These are phyloP conservation scores for Peronospora farinosa DNA, from an alignment of 352 stramenopile species.

Conservation along the genomic window DNA sequence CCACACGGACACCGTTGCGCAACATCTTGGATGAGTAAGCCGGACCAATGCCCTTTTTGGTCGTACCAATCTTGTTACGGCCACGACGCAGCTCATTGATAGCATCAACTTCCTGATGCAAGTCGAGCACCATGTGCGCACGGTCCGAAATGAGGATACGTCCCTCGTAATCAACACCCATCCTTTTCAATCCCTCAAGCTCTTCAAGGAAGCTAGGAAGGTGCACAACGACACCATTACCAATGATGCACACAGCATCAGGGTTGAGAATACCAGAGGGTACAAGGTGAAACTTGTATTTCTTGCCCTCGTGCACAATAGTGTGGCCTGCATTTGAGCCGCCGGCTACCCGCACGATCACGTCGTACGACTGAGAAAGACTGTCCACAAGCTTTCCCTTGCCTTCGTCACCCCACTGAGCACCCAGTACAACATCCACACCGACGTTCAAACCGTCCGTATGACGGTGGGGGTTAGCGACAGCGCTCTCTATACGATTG, in stretches of 20 bases:
- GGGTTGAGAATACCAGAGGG: constrained; percentile 97
- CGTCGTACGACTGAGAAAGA: constrained; percentile 91
- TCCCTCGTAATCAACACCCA: constrained; percentile 88
- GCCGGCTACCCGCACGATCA: constrained; percentile 94
- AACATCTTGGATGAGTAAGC: constrained; percentile 98
- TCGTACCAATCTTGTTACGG: constrained; percentile 98
- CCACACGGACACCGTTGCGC: constrained; percentile 95
- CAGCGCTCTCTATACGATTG: constrained; percentile 81
- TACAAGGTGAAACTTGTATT: constrained; percentile 99
- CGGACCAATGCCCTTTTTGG: constrained; percentile 98
- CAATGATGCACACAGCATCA: constrained; percentile 93
- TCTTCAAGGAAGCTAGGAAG: constrained; percentile 94
- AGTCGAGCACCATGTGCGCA: constrained; percentile 98
- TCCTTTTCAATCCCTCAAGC: constrained; percentile 86
- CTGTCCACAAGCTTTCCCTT: constrained; percentile 99
- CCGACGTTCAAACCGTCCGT: constrained; percentile 58
- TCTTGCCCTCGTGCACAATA: constrained; percentile 96
- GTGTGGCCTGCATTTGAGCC: constrained; percentile 98
- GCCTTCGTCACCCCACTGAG: constrained; percentile 98
- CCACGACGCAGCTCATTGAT: constrained; percentile 80
- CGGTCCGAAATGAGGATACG: constrained; percentile 96
- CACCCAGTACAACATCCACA: constrained; percentile 93
- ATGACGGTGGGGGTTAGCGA: constrained; percentile 74
- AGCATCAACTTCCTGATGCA: constrained; percentile 93
- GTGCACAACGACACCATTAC: constrained; percentile 98